These are phyloP conservation scores for Pseudocercospora fuligena DNA, from an alignment of 2,329 filamentous ascomycete species.

Conservation along the genomic window DNA sequence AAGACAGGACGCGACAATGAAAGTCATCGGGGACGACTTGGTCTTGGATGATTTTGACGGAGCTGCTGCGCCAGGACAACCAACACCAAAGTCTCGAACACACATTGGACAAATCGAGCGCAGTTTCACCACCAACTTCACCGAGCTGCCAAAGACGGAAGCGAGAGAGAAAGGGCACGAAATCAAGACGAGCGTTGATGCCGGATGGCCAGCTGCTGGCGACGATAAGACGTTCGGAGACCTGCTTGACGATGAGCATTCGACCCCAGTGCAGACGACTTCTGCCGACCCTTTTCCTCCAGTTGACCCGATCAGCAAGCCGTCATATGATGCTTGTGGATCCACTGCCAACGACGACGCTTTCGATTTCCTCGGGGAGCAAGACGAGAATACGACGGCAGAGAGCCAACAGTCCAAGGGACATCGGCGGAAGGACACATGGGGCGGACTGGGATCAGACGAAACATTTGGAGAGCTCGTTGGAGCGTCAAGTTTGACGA, in stretches of 20 bases:
- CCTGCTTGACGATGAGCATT: slow-evolving; percentile 30
- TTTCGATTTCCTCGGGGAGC: slow-evolving; percentile 14
- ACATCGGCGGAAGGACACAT: slow-evolving; percentile 18
- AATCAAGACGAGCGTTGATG: slow-evolving; percentile 20
- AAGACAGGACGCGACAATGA: slow-evolving; percentile 17
- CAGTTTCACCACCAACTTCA: slow-evolving; percentile 42
- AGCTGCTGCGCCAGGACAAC: slow-evolving; percentile 20
- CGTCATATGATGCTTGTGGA: slow-evolving; percentile 24
- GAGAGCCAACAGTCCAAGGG: background rate
- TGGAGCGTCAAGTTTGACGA: slow-evolving; percentile 6
- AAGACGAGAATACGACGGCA: background rate
- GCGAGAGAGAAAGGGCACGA: slow-evolving; percentile 17
- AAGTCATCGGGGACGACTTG: slow-evolving; percentile 21
- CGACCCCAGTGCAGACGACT: background rate
- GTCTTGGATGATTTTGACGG: slow-evolving; percentile 27
- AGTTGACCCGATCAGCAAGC: slow-evolving; percentile 20
- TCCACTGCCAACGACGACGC: slow-evolving; percentile 28
- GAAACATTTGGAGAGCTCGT: slow-evolving; percentile 31
- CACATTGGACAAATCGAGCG: slow-evolving; percentile 33
- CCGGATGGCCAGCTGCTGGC: slow-evolving; percentile 37
- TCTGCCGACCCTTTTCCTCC: background rate
- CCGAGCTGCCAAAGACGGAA: slow-evolving; percentile 28
- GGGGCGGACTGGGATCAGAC: slow-evolving; percentile 27
- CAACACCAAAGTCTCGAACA: slow-evolving; percentile 24
- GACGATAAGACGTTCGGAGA: slow-evolving; percentile 41